Conservation (phyloP, 306 rosid species). For the Erythrophleum fordii region DNA sequence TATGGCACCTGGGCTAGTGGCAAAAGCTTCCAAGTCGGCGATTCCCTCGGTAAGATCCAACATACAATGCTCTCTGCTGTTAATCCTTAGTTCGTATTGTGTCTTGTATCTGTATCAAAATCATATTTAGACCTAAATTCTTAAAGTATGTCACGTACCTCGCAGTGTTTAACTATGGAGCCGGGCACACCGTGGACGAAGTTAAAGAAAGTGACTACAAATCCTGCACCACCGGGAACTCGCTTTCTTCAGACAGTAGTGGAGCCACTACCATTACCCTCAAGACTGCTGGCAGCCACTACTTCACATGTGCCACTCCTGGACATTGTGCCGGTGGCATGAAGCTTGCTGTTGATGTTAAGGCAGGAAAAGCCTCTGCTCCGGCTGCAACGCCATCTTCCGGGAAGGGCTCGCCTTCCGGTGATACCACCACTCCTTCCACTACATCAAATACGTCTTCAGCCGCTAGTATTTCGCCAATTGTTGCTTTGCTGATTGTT, state of each 20-base stretch:
- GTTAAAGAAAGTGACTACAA: slow-evolving; percentile 75
- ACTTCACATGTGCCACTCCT: slow-evolving; percentile 66
- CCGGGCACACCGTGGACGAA: slow-evolving; percentile 90
- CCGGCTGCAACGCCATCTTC: slow-evolving; percentile 46
- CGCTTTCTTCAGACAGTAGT: slow-evolving; percentile 67
- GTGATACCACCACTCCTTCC: slow-evolving; percentile 33
- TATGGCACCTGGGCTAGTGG: slow-evolving; percentile 76
- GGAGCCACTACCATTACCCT: slow-evolving; percentile 76
- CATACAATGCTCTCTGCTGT: background rate
- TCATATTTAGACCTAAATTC: background rate
- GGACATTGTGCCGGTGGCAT: slow-evolving; percentile 86
- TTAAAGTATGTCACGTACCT: background rate
- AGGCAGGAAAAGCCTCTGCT: slow-evolving; percentile 44
- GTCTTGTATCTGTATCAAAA: background rate
- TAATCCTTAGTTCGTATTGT: background rate
- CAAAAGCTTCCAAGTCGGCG: slow-evolving; percentile 75
- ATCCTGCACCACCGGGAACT: slow-evolving; percentile 63
- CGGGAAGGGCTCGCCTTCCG: slow-evolving; percentile 42
- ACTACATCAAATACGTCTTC: slow-evolving; percentile 45
- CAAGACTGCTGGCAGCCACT: slow-evolving; percentile 71
- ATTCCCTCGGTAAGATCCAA: slow-evolving; percentile 61
- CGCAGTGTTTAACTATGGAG: slow-evolving; percentile 74
- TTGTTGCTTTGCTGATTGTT: slow-evolving; percentile 39
- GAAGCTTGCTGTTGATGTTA: slow-evolving; percentile 78
- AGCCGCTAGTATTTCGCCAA: slow-evolving; percentile 37